Base-by-base conservation (phyloP, 2,329 filamentous ascomycete genomes). In the Colletotrichum truncatum region DNA sequence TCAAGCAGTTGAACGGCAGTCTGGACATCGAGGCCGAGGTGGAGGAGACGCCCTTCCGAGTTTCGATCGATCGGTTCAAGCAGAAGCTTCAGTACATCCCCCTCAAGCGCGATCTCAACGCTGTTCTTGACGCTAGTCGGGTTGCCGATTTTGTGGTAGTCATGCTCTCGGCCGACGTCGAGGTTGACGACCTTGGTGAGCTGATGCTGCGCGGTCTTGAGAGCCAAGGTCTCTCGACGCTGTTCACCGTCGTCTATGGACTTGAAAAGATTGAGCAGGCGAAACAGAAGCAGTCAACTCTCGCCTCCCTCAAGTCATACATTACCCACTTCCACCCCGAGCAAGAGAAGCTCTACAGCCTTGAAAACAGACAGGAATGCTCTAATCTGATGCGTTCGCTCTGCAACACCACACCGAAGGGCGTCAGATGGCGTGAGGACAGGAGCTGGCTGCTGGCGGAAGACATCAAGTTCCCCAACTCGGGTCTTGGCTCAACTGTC, bases 371-470 rank as follows among this genome's bases (percentile, higher is more conserved):
- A 74, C 94, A 97, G 75, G 96, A 99, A 76, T 95, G 93, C 75
- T 88, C 93, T 54, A 98, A 98, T 75, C 83, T 97, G 36, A 92
- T 98, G 78, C 88, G 97, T 55, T 95, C 94, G 26, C 82, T 99
- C 14, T 99, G 96, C 83, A 97, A 90, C 69, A 93, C 92, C 34
- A 94, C 91, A 43, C 95, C 96, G 10, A 98, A 97, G 81, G 96
- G 96, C 1, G 88, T 99, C n/a, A 84, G 91, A 68, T 99, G 96
- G 96, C 89, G 96, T 71, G 96, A 99, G 55, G 93, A 97, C 69
- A 87, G 96, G 70, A 97, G 94, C 72, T 99, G 96, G 93, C 93
- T 99, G 91, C 81, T 97, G 62, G 88, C 95, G 4, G 96, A 99
- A 69, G 87, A 94, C 26, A 83, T 97, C 56, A 81, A 87, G 70